Evolutionary conservation across 73 alveolate species (phyloP).

Genomic region (Breviolum minutum): DNA sequence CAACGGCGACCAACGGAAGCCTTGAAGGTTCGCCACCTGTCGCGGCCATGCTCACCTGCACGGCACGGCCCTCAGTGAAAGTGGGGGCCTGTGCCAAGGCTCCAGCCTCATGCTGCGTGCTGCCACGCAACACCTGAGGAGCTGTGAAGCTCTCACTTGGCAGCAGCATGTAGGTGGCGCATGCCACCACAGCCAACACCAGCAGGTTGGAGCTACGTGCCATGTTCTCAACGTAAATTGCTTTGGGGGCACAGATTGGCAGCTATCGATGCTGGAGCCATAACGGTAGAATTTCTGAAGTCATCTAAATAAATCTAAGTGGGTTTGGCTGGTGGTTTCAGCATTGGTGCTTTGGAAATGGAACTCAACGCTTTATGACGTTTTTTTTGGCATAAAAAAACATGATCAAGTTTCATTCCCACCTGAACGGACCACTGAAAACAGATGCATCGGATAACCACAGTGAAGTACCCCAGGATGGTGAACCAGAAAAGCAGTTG

Average conservation of each 20-base stretch:
- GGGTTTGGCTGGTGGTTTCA: too few relatives aligned
- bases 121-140: slow-evolving; percentile 85
- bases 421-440: too few relatives aligned
- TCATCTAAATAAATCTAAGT: too few relatives aligned
- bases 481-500: too few relatives aligned
- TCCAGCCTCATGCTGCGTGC: slow-evolving; percentile 80
- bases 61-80: slow-evolving; percentile 69
- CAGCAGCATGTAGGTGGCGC: slow-evolving; percentile 93
- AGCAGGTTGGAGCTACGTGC: slow-evolving; percentile 91
- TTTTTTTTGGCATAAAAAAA: too few relatives aligned
- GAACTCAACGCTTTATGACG: too few relatives aligned
- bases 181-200: slow-evolving; percentile 94
- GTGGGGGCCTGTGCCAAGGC: slow-evolving; percentile 90
- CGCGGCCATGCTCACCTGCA: slow-evolving; percentile 80
- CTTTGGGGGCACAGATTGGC: background rate
- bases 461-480: too few relatives aligned
- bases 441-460: too few relatives aligned
- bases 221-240: background rate
- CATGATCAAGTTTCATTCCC: too few relatives aligned
- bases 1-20: slow-evolving; percentile 70
- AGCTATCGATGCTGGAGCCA: background rate
- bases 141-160: slow-evolving; percentile 87
- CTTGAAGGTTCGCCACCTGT: slow-evolving; percentile 92
- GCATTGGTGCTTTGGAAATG: too few relatives aligned
- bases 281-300: background rate